Evolutionary conservation across 345 rosid species (phyloP), one percentile per base, ranked within the genome.

Genomic region (Eucalyptus melliodora): DNA sequence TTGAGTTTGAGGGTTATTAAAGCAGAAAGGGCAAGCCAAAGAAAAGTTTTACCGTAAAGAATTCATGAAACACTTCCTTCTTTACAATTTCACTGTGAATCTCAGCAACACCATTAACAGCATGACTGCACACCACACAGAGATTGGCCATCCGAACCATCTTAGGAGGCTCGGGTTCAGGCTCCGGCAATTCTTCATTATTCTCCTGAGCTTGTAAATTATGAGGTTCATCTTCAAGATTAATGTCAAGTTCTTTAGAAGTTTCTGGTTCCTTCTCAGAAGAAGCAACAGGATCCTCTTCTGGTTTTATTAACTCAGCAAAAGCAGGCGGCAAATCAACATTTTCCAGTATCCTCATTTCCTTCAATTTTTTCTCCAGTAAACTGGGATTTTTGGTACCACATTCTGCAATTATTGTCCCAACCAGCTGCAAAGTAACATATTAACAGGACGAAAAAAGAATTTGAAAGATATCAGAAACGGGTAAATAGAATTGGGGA

Each of bases 41-140:
- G 62, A 81, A 51, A 51, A 34, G 37, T 83, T 9, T 62, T 89
- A 90, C 94, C 94, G 92, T 69, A 82, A 91, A 89, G 88, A 94
- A 94, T 37, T 91, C 94, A 89, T 92, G 91, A 89, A 93, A 94
- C 23, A 93, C 95, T 92, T 93, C 94, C 89, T 92, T 91, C 82
- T 92, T 93, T 77, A 94, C 93, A 44, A 94, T 94, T 85, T 94
- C 94, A 86, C 93, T 94, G 65, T 94, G 96, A 86, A 94, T 94
- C 89, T 91, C 94, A 51, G 95, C 96, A 44, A 93, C 95, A 51
- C 95, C 95, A 59, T 94, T 93, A 42, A 94, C 94, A 34, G 94
- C 89, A 90, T n/a, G 65, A 27, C 95, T 93, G 45, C 93, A 91
- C 50, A 77, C 92, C 87, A 93, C 89, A 60, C 95, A 93, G n/a